Conservation (phyloP, 805 yeast genomes). For the Jamesozyma lodderae region DNA sequence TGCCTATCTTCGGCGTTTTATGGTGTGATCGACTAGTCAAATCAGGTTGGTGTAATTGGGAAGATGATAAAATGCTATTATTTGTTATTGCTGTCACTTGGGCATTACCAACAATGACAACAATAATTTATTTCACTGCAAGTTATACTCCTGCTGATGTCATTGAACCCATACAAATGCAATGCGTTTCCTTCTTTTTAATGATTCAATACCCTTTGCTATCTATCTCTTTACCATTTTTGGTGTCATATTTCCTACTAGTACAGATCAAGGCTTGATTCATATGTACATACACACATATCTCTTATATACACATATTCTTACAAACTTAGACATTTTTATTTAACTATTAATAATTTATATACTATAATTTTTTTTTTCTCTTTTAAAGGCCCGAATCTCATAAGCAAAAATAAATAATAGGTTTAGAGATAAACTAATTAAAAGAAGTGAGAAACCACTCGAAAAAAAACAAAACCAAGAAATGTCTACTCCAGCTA, state of each 20-base stretch:
- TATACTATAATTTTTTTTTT: too few species aligned
- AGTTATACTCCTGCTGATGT: constrained; percentile 61
- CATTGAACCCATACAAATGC: constrained; percentile 48
- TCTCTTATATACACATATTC: too few species aligned
- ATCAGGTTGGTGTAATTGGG: constrained; percentile 56
- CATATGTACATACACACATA: too few species aligned
- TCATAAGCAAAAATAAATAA: too few species aligned
- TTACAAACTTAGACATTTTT: too few species aligned
- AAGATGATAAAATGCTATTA: constrained; percentile 44
- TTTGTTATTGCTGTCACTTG: constrained; percentile 70
- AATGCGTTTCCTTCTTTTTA: constrained; percentile 69
- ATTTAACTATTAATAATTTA: too few species aligned
- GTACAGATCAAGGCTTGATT: constrained; percentile 26
- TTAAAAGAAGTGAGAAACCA: too few species aligned
- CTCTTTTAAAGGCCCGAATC: too few species aligned
- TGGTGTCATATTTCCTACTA: constrained; percentile 32
- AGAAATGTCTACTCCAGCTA: constrained; percentile 32
- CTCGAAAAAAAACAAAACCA: not conserved
- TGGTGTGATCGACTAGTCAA: constrained; percentile 52
- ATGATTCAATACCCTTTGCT: constrained; percentile 65
- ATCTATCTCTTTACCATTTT: constrained; percentile 64
- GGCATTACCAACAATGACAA: constrained; percentile 84
- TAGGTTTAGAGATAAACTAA: too few species aligned
- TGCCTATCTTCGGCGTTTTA: constrained; percentile 74
- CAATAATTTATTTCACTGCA: constrained; percentile 80